A percentile compares a stretch with the other conserved stretches of the same genome.
phyloP scores from a whole-genome alignment of 257 asterid species.

The Striga asiatica region DNA sequence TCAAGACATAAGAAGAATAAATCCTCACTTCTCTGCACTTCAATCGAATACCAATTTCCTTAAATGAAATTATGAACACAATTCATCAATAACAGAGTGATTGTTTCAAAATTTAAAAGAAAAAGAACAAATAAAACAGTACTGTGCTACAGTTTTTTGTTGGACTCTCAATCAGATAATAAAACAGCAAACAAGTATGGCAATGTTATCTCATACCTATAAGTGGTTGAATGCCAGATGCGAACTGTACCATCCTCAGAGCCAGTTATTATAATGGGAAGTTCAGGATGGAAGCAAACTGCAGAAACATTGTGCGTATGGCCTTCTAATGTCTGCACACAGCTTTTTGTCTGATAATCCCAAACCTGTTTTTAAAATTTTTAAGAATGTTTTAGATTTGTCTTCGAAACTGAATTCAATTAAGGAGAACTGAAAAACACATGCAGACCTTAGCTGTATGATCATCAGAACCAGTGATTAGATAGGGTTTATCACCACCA shows the following conservation, averaged over 20 bases:
- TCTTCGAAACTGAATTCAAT: not conserved
- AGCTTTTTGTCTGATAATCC: slow-evolving; percentile 98
- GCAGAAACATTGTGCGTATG: slow-evolving; percentile 99
- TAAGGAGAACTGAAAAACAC: slow-evolving; percentile 16
- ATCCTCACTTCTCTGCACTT: not conserved
- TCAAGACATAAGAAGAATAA: not conserved
- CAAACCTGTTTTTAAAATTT: slow-evolving; percentile 61
- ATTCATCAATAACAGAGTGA: too few species aligned
- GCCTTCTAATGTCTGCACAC: slow-evolving; percentile 95
- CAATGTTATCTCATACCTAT: slow-evolving; percentile 41
- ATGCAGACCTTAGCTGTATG: slow-evolving; percentile 90
- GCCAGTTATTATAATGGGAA: slow-evolving; percentile 93
- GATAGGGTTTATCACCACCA: slow-evolving; percentile 94
- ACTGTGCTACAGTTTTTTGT: not conserved
- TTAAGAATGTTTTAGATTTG: slow-evolving; percentile 1
- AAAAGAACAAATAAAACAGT: not conserved
- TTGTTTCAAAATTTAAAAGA: not conserved
- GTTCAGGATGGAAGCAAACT: slow-evolving; percentile 97
- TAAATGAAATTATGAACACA: slow-evolving; percentile 2
- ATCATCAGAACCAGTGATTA: slow-evolving; percentile 96
- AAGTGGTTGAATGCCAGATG: slow-evolving; percentile 94
- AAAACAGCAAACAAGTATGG: slow-evolving; percentile 5
- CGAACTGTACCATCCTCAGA: slow-evolving; percentile 99
- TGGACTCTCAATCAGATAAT: not conserved
- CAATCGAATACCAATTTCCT: not conserved